Evolutionary conservation across 345 rosid species (phyloP), one percentile per base, ranked within the genome.

Genomic region (Camelina neglecta): DNA sequence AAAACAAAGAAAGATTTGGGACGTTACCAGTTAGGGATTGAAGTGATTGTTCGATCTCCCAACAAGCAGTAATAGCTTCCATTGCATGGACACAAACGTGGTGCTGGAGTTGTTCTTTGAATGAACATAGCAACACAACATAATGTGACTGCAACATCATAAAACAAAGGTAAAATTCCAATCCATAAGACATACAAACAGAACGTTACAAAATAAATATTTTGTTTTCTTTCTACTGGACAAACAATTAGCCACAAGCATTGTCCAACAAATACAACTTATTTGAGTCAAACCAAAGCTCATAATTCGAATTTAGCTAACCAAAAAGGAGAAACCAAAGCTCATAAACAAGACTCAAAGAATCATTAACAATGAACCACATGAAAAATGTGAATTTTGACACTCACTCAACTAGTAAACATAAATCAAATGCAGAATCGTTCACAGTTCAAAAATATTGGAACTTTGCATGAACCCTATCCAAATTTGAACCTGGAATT

Each of bases 31-130:
- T 86, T 62, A 91, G 69, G 73, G 87, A 83, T 83, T 89, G 94
- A 10, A 91, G 78, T 39, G 92, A 79, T 50, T 89, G 94, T 82
- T 89, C 94, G 56, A 91, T 89, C 53, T 89, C 91, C 93, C 91
- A 89, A 75, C 93, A 88, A 71, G 93, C 93, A 85, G 90, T 88
- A 23, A 89, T 91, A 23, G 95, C 95, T 83, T 91, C 95, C 94
- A 91, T 89, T 26, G 97, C 97, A 79, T 91, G 95, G 24, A 89
- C 91, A 48, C 95, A 86, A 45, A 91, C 93, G 65, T 91, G 97
- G 74, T 91, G 93, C 75, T 89, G 95, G 76, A 91, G 81, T 83
- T 91, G 91, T 13, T 91, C 95, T 87, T 88, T 91, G 55, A 91
- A 85, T 69, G 91, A 83, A 79, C 92, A 87, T 73, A 89, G 87